A percentile compares a stretch with the other conserved stretches of the same genome.
These are phyloP conservation scores for Penicillium brevicompactum DNA, from an alignment of 2,329 filamentous ascomycete species.

Conservation along the genomic window DNA sequence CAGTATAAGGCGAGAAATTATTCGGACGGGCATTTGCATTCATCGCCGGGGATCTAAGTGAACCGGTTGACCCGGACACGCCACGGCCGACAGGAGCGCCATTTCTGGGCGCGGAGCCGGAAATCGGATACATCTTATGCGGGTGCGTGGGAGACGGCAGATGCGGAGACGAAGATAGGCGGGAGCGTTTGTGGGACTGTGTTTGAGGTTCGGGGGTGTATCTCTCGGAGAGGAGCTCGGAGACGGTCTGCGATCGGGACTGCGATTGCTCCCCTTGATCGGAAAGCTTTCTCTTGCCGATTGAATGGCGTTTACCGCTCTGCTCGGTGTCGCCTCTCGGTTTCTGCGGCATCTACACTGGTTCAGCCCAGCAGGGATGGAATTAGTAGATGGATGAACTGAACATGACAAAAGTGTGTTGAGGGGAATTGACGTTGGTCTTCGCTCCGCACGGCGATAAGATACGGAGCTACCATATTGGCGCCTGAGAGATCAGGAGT, in stretches of 20 bases:
- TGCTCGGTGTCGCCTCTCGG: slow-evolving; percentile 40
- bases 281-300: slow-evolving; percentile 45
- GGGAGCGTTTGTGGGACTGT: slow-evolving; percentile 46
- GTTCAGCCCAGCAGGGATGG: slow-evolving; percentile 30
- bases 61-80: slow-evolving; percentile 36
- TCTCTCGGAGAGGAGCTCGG: slow-evolving; percentile 46
- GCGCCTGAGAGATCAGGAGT: neutral
- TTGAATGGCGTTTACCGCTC: slow-evolving; percentile 47
- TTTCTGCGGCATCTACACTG: slow-evolving; percentile 47
- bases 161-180: slow-evolving; percentile 31
- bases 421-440: slow-evolving; percentile 24
- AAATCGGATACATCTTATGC: slow-evolving; percentile 59
- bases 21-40: slow-evolving; percentile 39
- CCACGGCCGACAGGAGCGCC: slow-evolving; percentile 50
- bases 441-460: slow-evolving; percentile 30
- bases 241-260: slow-evolving; percentile 45
- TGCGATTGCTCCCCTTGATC: slow-evolving; percentile 37
- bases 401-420: slow-evolving; percentile 11
- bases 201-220: slow-evolving; percentile 28
- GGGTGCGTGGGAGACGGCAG: slow-evolving; percentile 21
- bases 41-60: slow-evolving; percentile 30
- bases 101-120: slow-evolving; percentile 40
- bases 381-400: slow-evolving; percentile 9
- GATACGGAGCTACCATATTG: slow-evolving; percentile 14
- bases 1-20: slow-evolving; percentile 71